Base-by-base conservation (phyloP, 1,284 basidiomycete species). In the Tausonia pullulans region DNA sequence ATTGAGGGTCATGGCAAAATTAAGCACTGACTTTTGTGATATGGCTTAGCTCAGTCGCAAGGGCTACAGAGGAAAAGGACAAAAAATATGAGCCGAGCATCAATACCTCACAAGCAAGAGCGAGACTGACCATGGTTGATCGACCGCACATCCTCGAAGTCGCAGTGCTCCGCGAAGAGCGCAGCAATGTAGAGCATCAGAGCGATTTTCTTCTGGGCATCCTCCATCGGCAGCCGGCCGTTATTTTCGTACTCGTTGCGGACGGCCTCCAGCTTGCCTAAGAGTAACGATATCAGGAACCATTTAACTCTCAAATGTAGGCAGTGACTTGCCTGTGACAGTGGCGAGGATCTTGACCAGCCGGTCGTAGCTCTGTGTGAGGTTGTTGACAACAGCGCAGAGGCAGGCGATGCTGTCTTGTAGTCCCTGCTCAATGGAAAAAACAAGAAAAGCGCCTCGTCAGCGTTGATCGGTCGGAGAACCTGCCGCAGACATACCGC, bases 381-480 rank as follows among this genome's bases (percentile, higher is more conserved):
- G 81, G 70, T 88, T 78, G 60, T 85, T 84, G 0, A 95, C 86
- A 3, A 90, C 87, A 0, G 84, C 82, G 73, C 93, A 95, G 77
- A 94, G 86, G 71, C 94, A 97, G 0, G 89, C 89, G 10, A 98
- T 87, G 7, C 86, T 84, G 75, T 96, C 93, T 76, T 94, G 90
- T 48, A 96, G 75, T 43, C 86, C 84, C 86, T 92, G 68, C 8
- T 62, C 16, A 44, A 45, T 7, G 14, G 11, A 39, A 49, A 49
- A 46, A 10, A n/a, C 10, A n/a, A 7, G 46, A 50, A 63, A 40
- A 27, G 27, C 2, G 27, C 27, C 27, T 27, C 27, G 27, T 27
- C 27, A 27, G 27, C 27, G 27, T 16, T 51, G 7, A 56, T 3
- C 52, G 52, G 1, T 44, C 57, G 13, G 5, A 60, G n/a, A 57